These are phyloP conservation scores for Alternaria gaisen DNA, from an alignment of 2,329 filamentous ascomycete genomes.

Conservation along the genomic window DNA sequence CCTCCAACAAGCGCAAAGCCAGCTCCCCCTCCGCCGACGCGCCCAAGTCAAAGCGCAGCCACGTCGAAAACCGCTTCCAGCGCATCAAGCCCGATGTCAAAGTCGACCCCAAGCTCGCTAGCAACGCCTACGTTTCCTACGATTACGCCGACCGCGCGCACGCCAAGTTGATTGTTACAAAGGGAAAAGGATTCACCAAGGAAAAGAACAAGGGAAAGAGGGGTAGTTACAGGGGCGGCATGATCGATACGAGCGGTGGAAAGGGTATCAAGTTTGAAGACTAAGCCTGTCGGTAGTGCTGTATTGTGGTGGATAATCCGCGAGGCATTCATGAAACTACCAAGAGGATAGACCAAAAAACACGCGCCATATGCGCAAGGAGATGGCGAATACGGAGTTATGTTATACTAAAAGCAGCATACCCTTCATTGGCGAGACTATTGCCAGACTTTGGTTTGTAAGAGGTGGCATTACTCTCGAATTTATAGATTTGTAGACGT, in stretches of 20 bases:
- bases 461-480: background rate
- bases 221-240: slow-evolving; percentile 87
- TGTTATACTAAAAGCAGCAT: slow-evolving; percentile 32
- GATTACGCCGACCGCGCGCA: slow-evolving; percentile 90
- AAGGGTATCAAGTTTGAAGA: slow-evolving; percentile 97
- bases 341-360: background rate
- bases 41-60: slow-evolving; percentile 46
- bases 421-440: slow-evolving; percentile 22
- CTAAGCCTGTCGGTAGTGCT: slow-evolving; percentile 48
- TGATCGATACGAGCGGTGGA: slow-evolving; percentile 81
- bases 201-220: slow-evolving; percentile 92
- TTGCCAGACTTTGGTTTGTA: background rate
- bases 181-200: slow-evolving; percentile 97
- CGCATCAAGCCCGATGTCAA: slow-evolving; percentile 74
- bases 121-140: slow-evolving; percentile 84
- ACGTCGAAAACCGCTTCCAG: slow-evolving; percentile 70
- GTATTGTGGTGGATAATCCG: background rate
- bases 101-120: slow-evolving; percentile 74
- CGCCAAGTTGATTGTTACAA: slow-evolving; percentile 86
- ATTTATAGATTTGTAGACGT: slow-evolving; percentile 12
- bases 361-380: background rate
- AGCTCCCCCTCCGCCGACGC: slow-evolving; percentile 41
- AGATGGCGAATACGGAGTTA: slow-evolving; percentile 19
- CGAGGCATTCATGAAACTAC: background rate
- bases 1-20: slow-evolving; percentile 55